Evolutionary conservation across 2,329 filamentous ascomycete genomes (phyloP), one percentile per base, ranked within the genome.

Genomic region (Hawksworthiomyces lignivorus): DNA sequence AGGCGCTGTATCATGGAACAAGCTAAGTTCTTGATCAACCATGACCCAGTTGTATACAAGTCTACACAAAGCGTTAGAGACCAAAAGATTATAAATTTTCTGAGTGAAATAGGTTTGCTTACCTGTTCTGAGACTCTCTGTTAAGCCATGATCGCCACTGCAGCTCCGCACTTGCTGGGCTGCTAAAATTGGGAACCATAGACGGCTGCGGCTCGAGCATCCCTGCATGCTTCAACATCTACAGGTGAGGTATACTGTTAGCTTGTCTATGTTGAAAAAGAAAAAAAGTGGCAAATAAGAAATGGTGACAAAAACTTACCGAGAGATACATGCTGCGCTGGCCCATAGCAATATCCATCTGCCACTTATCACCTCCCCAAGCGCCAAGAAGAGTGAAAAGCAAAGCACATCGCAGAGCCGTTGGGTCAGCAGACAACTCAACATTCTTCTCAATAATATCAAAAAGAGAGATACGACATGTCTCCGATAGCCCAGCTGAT

Each of bases 311-410:
- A n/a, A 18, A n/a, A 56, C 69, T 64, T 52, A 75, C 71, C 45
- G 80, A 73, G 46, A 83, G 71, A 56, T 85, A 85, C 78, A 84
- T 84, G 44, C 78, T 78, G 36, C 80, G 71, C 58, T 84, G 82
- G 22, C 81, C 80, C 78, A 84, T 83, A 31, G 80, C 75, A 49
- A 84, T 83, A 53, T 85, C 80, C 80, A 84, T 85, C 50, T 84
- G 77, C 80, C 81, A 84, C 60, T 84, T 84, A 58, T 85, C 81
- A 34, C 82, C 82, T 54, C 80, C 82, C 82, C 82, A 86, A 1
- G 78, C 78, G 7, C 80, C 81, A 20, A 83, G 69, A 2, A 80
- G 70, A 2, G 76, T 82, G 56, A 84, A 84, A 4, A 85, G 69
- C 11, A 85, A 63, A 0, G 80, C 80, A 36, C 78, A 79, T 29